phyloP scores from a whole-genome alignment of 2,329 filamentous ascomycete genomes.

The Ophiostoma fasciatum region DNA sequence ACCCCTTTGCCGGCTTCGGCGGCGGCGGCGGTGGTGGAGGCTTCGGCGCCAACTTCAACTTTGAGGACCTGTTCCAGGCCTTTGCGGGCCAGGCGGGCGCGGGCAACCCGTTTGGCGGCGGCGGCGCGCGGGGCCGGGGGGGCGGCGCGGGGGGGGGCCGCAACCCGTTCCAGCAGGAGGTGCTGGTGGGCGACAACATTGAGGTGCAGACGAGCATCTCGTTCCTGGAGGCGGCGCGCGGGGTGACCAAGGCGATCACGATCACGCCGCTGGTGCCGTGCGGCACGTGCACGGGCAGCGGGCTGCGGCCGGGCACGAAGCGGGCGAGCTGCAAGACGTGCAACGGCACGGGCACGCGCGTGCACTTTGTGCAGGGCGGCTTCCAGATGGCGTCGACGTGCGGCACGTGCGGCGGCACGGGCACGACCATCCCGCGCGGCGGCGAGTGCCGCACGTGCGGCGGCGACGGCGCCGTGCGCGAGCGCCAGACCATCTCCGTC shows the following conservation, averaged over 20 bases:
- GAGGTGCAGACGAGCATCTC: slow-evolving; percentile 86
- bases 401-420: slow-evolving; percentile 63
- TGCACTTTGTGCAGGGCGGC: slow-evolving; percentile 80
- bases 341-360: slow-evolving; percentile 70
- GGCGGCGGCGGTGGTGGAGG: slow-evolving; percentile 45
- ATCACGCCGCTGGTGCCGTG: slow-evolving; percentile 74
- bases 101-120: slow-evolving; percentile 25
- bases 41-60: slow-evolving; percentile 76
- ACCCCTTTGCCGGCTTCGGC: slow-evolving; percentile 46
- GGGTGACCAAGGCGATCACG: slow-evolving; percentile 71
- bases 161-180: slow-evolving; percentile 60
- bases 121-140: slow-evolving; percentile 36
- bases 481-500: slow-evolving; percentile 68
- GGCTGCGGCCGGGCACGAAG: slow-evolving; percentile 68
- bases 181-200: slow-evolving; percentile 88
- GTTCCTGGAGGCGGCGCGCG: slow-evolving; percentile 93
- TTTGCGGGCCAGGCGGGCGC: slow-evolving; percentile 45
- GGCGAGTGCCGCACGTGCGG: slow-evolving; percentile 67
- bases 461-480: slow-evolving; percentile 72
- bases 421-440: slow-evolving; percentile 60
- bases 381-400: slow-evolving; percentile 96
- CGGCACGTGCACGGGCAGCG: slow-evolving; percentile 67
- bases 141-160: slow-evolving; percentile 32
- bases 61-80: slow-evolving; percentile 87
- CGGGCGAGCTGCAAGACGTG: slow-evolving; percentile 63